Evolutionary conservation across 352 stramenopile genomes (phyloP).

Genomic region (Globisporangium cederbergense): DNA sequence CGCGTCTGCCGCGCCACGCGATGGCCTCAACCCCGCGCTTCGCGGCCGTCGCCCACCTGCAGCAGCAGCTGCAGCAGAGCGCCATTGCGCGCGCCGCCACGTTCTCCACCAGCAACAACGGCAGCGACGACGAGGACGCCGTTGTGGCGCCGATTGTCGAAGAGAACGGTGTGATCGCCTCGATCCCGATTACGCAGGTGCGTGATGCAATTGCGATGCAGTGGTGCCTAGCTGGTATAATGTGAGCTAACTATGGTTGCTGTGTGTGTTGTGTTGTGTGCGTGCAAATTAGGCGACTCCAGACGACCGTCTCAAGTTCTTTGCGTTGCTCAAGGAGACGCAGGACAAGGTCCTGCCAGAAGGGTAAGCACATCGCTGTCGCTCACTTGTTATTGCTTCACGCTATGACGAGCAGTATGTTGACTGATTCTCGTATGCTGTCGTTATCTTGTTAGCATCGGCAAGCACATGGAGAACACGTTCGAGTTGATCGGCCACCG

Average conservation of each 20-base stretch:
- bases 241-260: background rate
- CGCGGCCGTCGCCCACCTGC: constrained; percentile 17
- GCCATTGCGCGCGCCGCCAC: constrained; percentile 13
- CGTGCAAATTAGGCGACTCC: constrained; percentile 37
- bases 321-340: constrained; percentile 69
- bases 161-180: constrained; percentile 48
- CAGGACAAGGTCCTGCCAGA: constrained; percentile 74
- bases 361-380: constrained; percentile 26
- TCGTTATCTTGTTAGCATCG: constrained; percentile 30
- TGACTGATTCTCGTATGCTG: background rate
- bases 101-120: constrained; percentile 30
- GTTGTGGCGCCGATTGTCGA: constrained; percentile 19
- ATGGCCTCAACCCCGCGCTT: constrained; percentile 18
- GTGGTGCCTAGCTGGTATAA: background rate
- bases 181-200: constrained; percentile 58
- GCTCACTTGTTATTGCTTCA: background rate
- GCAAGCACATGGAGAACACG: constrained; percentile 65
- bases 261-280: background rate
- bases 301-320: constrained; percentile 75
- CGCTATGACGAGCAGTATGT: background rate
- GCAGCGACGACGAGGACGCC: constrained; percentile 22
- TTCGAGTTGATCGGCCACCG: constrained; percentile 83
- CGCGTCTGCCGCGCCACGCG: constrained; percentile 25
- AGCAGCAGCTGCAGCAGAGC: constrained; percentile 12
- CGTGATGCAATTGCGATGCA: background rate